Conservation (phyloP, 179 eudicot genomes). For the Spinacia oleracea region DNA sequence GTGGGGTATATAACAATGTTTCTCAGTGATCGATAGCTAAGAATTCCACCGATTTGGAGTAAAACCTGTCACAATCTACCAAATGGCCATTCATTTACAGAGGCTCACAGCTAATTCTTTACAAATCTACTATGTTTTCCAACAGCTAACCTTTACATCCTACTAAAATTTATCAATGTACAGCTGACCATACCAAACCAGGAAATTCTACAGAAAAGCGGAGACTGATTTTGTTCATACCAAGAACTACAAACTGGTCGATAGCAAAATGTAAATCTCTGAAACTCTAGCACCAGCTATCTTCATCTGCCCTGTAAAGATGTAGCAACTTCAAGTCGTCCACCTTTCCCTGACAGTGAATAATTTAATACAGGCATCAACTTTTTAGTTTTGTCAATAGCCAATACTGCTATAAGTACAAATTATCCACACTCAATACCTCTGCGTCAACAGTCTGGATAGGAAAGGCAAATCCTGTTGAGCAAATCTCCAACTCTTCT, state of each 20-base stretch:
- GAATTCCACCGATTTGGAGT: neutral
- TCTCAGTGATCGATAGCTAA: neutral
- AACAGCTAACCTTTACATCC: neutral
- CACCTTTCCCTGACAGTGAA: conserved; percentile 51
- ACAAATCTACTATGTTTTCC: conserved; percentile 21
- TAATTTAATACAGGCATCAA: neutral
- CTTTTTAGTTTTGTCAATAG: neutral
- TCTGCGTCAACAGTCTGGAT: conserved; percentile 43
- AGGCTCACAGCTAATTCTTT: conserved; percentile 11
- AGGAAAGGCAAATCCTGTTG: conserved; percentile 65
- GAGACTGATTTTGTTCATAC: neutral
- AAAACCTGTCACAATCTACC: conserved; percentile 9
- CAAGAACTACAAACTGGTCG: neutral
- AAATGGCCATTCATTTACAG: conserved; percentile 24
- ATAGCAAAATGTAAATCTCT: neutral
- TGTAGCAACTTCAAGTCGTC: conserved; percentile 55
- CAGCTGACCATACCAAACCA: conserved; percentile 6
- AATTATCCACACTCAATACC: conserved; percentile 34
- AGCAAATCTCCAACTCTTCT: conserved; percentile 72
- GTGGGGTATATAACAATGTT: neutral
- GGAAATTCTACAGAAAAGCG: neutral
- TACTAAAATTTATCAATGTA: neutral
- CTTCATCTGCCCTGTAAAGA: conserved; percentile 59
- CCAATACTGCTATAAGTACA: neutral
- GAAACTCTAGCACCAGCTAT: conserved; percentile 27